Evolutionary conservation across 2,329 filamentous ascomycete genomes (phyloP), one percentile per base, ranked within the genome.

Genomic region (Ilyonectria mors-panacis): DNA sequence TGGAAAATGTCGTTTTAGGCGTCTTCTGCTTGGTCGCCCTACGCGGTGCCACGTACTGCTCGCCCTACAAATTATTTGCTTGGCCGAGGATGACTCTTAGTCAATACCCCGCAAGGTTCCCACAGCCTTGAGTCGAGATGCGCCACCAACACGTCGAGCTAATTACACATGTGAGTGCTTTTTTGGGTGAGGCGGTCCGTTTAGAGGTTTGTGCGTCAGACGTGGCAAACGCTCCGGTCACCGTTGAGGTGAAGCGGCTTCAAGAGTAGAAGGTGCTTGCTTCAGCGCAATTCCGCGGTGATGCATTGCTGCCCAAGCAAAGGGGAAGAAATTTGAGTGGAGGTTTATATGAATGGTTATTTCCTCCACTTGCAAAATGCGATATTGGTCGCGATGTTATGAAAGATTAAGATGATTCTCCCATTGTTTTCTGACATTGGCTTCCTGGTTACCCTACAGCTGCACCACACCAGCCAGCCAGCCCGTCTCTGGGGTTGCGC

Each of bases 261-360:
- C 44, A 33, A 28, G 57, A 48, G 44, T 7, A 58, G 35, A 45
- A 56, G 50, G 51, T 59, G 39, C 35, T 51, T 37, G 45, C 21
- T 44, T 55, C 21, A 23, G 35, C 23, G 33, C 33, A 50, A 50
- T 59, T 26, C 5, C 15, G 51, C 54, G 53, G 42, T 2, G 23
- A 56, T 57, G 63, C 63, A 61, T 65, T 56, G 63, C 30, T 65
- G 57, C 63, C 63, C 57, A 65, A 61, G 48, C 6, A 10, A 39
- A 12, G 13, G 19, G 26, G 17, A 45, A 21, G 33, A 17, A 9
- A 26, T 47, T 44, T 19, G 9, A 39, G 30, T 7, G 15, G 21
- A 61, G 4, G 15, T 30, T 12, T 61, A 61, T 61, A 53, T 53
- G 15, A 53, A 21, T 30, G 13, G 17, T 30, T n/a, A 6, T 19